A percentile compares a stretch with the other conserved stretches of the same genome.
Evolutionary conservation across 2,329 filamentous ascomycete species (phyloP).

Genomic region (Emmonsiellopsis sp.): DNA sequence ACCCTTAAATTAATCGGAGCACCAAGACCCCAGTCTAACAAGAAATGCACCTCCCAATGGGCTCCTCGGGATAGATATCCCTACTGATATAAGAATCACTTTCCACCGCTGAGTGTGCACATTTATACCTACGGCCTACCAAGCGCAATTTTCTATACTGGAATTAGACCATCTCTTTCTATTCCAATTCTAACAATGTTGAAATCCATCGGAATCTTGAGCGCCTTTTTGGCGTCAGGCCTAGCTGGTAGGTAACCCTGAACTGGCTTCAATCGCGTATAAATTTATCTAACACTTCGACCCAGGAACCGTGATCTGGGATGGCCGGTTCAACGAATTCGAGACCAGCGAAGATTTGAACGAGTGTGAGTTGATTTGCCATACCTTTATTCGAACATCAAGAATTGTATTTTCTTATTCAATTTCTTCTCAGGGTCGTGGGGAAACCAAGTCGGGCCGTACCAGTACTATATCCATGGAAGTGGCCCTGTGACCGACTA

Average conservation of each 20-base stretch:
- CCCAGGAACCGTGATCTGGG: slow-evolving; percentile 48
- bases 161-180: too few relatives aligned
- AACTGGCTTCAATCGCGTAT: background rate
- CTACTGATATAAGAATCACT: background rate
- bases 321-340: slow-evolving; percentile 56
- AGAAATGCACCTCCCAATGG: background rate
- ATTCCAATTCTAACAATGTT: background rate
- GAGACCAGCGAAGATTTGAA: slow-evolving; percentile 45
- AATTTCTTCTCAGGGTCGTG: slow-evolving; percentile 43
- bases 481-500: slow-evolving; percentile 46
- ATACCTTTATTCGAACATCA: background rate
- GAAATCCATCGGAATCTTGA: background rate
- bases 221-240: background rate
- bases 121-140: background rate
- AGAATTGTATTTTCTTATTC: background rate
- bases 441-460: slow-evolving; percentile 58
- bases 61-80: background rate
- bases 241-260: background rate
- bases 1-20: background rate
- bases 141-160: too few relatives aligned
- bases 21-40: background rate
- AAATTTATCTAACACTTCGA: slow-evolving; percentile 5
- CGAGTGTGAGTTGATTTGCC: slow-evolving; percentile 29
- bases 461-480: slow-evolving; percentile 71
- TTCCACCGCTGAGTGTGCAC: background rate